Evolutionary conservation across 1,284 basidiomycete species (phyloP).

Genomic region (Chondrostereum purpureum): DNA sequence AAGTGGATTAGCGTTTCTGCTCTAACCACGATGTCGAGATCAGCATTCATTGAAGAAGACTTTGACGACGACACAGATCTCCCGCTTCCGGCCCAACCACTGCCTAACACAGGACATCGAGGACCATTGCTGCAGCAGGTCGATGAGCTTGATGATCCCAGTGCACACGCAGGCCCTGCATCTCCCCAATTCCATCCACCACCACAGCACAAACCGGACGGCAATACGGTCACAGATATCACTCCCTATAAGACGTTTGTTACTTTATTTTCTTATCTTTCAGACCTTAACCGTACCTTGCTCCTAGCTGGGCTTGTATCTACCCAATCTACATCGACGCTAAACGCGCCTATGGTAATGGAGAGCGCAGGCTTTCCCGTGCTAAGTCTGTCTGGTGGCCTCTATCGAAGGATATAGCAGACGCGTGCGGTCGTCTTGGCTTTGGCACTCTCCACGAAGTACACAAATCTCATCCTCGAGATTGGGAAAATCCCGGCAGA

Average conservation of each 20-base stretch:
- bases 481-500: slow-evolving; percentile 95
- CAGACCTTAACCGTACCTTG: no score
- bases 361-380: slow-evolving; percentile 77
- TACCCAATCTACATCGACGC: slow-evolving; percentile 98
- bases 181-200: slow-evolving; percentile 37
- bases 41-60: slow-evolving; percentile 57
- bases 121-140: slow-evolving; percentile 79
- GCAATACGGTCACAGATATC: slow-evolving; percentile 55
- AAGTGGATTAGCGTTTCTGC: no score
- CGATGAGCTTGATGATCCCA: slow-evolving; percentile 30
- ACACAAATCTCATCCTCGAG: slow-evolving; percentile 84
- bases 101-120: slow-evolving; percentile 59
- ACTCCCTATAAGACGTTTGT: slow-evolving; percentile 75
- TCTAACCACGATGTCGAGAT: slow-evolving; percentile 49
- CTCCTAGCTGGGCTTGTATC: slow-evolving; percentile 85
- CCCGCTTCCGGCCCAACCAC: slow-evolving; percentile 55
- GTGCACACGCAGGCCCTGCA: slow-evolving; percentile 40
- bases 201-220: slow-evolving; percentile 23
- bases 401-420: slow-evolving; percentile 84
- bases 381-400: slow-evolving; percentile 90
- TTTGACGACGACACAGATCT: slow-evolving; percentile 91
- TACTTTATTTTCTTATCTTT: slow-evolving; percentile 8
- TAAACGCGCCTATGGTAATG: slow-evolving; percentile 79
- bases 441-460: slow-evolving; percentile 83
- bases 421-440: slow-evolving; percentile 73